Percentiles rank a stretch among this genome's conserved stretches.
These are phyloP conservation scores for Pestalotiopsis sp. DNA, from an alignment of 2,329 filamentous ascomycete genomes.

Conservation along the genomic window DNA sequence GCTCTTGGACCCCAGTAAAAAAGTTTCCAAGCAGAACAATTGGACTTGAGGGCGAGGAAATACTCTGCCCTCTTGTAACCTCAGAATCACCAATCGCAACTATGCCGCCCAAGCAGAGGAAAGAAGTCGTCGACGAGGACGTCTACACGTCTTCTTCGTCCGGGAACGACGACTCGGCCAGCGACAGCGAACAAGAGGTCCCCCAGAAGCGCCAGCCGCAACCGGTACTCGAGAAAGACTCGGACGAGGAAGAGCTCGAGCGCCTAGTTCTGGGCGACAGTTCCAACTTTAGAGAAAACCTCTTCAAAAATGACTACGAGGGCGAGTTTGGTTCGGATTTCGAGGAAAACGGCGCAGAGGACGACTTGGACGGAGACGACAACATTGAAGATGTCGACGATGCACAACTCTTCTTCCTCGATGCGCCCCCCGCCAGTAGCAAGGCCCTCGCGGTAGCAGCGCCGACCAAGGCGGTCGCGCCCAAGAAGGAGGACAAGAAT, in stretches of 20 bases:
- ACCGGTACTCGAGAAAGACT: conserved; percentile 67
- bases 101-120: conserved; percentile 10
- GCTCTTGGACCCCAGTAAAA: conserved; percentile 12
- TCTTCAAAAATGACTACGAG: conserved; percentile 60
- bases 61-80: not conserved
- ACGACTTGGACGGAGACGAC: conserved; percentile 44
- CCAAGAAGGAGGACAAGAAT: conserved; percentile 29
- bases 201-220: conserved; percentile 26
- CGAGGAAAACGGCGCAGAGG: conserved; percentile 37
- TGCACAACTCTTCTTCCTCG: conserved; percentile 83
- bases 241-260: conserved; percentile 84
- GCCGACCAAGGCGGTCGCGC: conserved; percentile 25
- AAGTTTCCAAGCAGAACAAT: conserved; percentile 13
- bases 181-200: conserved; percentile 30
- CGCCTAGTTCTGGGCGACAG: conserved; percentile 86
- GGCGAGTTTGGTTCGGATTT: conserved; percentile 27
- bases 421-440: conserved; percentile 53
- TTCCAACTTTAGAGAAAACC: conserved; percentile 75
- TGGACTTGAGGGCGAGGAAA: not conserved
- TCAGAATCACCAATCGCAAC: not conserved
- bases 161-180: conserved; percentile 18
- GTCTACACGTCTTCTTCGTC: conserved; percentile 19
- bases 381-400: conserved; percentile 72
- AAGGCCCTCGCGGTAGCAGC: conserved; percentile 28
- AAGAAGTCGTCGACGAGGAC: conserved; percentile 16